Base-by-base conservation (phyloP, 2,329 filamentous ascomycete genomes). In the Cladosporium phlei region DNA sequence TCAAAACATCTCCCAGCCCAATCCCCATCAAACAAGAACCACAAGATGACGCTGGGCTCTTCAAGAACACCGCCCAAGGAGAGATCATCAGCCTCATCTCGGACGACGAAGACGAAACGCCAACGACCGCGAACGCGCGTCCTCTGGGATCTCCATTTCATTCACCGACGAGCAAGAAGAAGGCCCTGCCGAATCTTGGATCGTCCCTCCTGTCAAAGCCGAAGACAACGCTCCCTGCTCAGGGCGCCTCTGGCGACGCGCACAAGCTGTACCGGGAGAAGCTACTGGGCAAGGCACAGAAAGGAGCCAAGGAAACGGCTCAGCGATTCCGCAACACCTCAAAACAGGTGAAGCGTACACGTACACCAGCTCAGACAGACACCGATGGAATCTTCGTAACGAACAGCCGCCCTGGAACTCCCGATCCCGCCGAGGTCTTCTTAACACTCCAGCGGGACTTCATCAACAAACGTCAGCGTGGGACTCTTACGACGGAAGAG, bases 401-500 rank as follows among this genome's bases (percentile, higher is more conserved):
- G 14, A 27, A 40, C 9, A 46, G 9, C 17, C 28, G 24, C 27
- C 30, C 21, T 30, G 47, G 10, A 9, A 45, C 12, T 7, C 45
- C 22, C 2, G 28, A 35, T 16, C 40, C 35, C 12, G 45, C 42
- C 29, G 10, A 14, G 4, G 6, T 16, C 4, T 51, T 22, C 25
- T 2, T 30, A 9, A 12, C 19, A 10, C 27, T 38, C 16, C 44
- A 44, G 22, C 27, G 16, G 5, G 40, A 21, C 1, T 22, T 22
- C 25, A 16, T 51, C 2, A 11, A 32, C 5, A 61, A 54, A 39
- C 43, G 49, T 24, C 24, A 20, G 2, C 46, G 40, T 5, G 55
- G 52, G 1, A 52, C 47, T 2, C 6, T 50, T 10, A 46, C 35
- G 2, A 37, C 49, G 8, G 35, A 50, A 14, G 54, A 57, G 3